Evolutionary conservation across 345 rosid genomes (phyloP).

Genomic region (Pugionium dolabratum): DNA sequence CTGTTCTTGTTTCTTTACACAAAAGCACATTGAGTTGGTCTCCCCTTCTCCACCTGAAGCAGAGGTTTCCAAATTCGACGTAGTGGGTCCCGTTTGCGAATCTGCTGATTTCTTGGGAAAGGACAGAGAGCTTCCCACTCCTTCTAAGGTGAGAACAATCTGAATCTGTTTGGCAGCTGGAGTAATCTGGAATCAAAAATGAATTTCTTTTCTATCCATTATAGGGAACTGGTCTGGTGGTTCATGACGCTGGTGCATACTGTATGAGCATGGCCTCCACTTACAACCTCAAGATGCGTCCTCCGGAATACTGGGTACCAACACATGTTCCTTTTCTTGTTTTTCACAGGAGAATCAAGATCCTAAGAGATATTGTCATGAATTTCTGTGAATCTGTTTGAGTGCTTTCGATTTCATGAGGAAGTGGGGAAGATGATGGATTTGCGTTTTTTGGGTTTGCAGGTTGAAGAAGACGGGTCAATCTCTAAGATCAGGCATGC

Average conservation of each 20-base stretch:
- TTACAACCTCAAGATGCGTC: slow-evolving; percentile 99
- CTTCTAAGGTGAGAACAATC: slow-evolving; percentile 53
- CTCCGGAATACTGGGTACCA: slow-evolving; percentile 96
- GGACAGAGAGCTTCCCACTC: slow-evolving; percentile 91
- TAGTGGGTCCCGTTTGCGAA: slow-evolving; percentile 99
- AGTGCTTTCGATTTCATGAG: neutral
- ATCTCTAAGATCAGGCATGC: slow-evolving; percentile 78
- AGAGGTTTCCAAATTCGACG: slow-evolving; percentile 73
- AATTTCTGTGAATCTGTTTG: neutral
- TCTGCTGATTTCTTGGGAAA: slow-evolving; percentile 99
- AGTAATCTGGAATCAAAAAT: slow-evolving; percentile 19
- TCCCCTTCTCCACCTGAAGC: slow-evolving; percentile 69
- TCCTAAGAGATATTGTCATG: neutral
- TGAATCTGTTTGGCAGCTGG: slow-evolving; percentile 1
- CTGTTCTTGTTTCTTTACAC: slow-evolving; percentile 29
- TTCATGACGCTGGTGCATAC: slow-evolving; percentile 98
- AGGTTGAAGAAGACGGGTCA: slow-evolving; percentile 89
- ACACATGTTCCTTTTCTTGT: slow-evolving; percentile 12
- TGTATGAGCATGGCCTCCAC: slow-evolving; percentile 99
- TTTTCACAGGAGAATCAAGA: neutral
- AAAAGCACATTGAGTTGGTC: slow-evolving; percentile 93
- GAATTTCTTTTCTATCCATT: slow-evolving; percentile 25
- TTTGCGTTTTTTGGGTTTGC: slow-evolving; percentile 12
- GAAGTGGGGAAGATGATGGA: neutral
- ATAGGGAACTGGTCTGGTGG: slow-evolving; percentile 94